These are phyloP conservation scores for Pythium graminicola DNA, from an alignment of 352 stramenopile genomes.

Conservation along the genomic window DNA sequence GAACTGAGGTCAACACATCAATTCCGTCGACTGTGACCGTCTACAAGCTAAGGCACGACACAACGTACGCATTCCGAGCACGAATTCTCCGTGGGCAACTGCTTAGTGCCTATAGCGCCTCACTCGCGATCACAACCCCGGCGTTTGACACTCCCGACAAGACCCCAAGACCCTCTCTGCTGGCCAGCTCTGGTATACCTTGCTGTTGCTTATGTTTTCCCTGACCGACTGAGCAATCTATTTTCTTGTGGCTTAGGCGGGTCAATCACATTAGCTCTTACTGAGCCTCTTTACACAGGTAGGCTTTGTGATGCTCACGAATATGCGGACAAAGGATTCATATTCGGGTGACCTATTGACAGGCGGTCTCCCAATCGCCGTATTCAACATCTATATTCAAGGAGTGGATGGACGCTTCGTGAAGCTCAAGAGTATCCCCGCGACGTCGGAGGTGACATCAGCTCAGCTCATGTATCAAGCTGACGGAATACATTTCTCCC, in stretches of 20 bases:
- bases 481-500: slow-evolving; percentile 12
- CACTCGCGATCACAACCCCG: slow-evolving; percentile 27
- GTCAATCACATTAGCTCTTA: slow-evolving; percentile 13
- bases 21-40: slow-evolving; percentile 16
- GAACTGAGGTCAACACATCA: slow-evolving; percentile 11
- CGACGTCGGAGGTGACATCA: slow-evolving; percentile 11
- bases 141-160: slow-evolving; percentile 25
- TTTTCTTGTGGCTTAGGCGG: slow-evolving; percentile 8
- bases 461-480: slow-evolving; percentile 19
- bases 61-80: slow-evolving; percentile 40
- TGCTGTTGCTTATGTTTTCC: background rate
- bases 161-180: slow-evolving; percentile 32
- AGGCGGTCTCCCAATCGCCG: slow-evolving; percentile 11
- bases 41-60: slow-evolving; percentile 45
- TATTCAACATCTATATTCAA: slow-evolving; percentile 12
- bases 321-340: too few relatives aligned
- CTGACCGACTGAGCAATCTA: background rate
- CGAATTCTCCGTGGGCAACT: slow-evolving; percentile 17
- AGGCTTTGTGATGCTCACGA: background rate
- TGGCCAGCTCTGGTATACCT: slow-evolving; percentile 32
- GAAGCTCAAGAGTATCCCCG: slow-evolving; percentile 25
- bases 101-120: slow-evolving; percentile 24
- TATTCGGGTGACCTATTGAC: too few relatives aligned
- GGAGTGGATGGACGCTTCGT: slow-evolving; percentile 9
- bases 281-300: slow-evolving; percentile 21